Conservation (phyloP, 2,329 filamentous ascomycete genomes). For the Hymenoscyphus scutula region DNA sequence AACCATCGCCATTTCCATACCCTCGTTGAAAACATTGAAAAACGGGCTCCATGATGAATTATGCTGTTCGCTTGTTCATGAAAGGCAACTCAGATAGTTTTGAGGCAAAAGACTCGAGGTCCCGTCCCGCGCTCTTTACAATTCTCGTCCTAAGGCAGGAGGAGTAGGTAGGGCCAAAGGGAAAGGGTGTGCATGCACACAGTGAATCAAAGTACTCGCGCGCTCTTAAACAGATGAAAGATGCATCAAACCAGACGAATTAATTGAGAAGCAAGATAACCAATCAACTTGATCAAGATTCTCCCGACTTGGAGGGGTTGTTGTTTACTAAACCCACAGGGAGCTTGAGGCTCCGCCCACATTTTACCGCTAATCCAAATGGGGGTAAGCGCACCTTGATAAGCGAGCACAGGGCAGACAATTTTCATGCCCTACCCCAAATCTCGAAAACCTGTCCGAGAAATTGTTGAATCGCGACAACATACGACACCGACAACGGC, state of each 20-base stretch:
- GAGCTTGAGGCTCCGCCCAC: conserved; percentile 14
- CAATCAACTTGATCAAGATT: conserved; percentile 1
- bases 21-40: conserved; percentile 73
- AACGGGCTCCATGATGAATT: conserved; percentile 63
- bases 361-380: conserved; percentile 12
- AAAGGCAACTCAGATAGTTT: neutral
- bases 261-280: neutral
- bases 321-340: conserved; percentile 14
- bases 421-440: conserved; percentile 25
- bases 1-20: conserved; percentile 63
- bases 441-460: conserved; percentile 20
- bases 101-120: neutral
- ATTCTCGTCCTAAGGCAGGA: conserved; percentile 4
- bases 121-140: neutral
- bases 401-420: conserved; percentile 24
- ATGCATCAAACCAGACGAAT: neutral
- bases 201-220: neutral
- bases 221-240: neutral
- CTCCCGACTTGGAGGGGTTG: neutral
- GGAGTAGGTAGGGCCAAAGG: neutral
- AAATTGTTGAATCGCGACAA: conserved; percentile 29
- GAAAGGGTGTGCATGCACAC: conserved; percentile 7
- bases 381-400: conserved; percentile 12
- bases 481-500: conserved; percentile 47
- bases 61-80: neutral